A percentile compares a stretch with the other conserved stretches of the same genome.
These are phyloP conservation scores for Apiospora koreana DNA, from an alignment of 2,329 filamentous ascomycete genomes.

Conservation along the genomic window DNA sequence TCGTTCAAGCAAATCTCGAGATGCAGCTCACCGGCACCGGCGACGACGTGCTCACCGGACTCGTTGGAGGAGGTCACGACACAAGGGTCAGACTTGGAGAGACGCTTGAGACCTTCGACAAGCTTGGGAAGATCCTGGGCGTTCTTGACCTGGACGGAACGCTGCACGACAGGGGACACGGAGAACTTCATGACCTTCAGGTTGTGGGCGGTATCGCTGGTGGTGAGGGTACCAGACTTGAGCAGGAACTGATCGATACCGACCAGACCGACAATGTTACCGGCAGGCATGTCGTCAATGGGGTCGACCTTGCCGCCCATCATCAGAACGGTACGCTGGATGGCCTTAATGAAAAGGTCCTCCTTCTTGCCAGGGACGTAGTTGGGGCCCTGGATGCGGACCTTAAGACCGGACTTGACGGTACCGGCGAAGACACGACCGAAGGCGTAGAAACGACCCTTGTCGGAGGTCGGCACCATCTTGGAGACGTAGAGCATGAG, in stretches of 20 bases:
- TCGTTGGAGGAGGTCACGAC: conserved; percentile 87
- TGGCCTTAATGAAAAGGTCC: conserved; percentile 98
- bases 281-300: conserved; percentile 97
- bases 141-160: conserved; percentile 99
- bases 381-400: conserved; percentile 99
- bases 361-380: conserved; percentile 98
- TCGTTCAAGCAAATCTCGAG: conserved; percentile 99
- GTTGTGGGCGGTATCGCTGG: conserved; percentile 97
- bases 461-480: conserved; percentile 99
- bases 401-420: conserved; percentile 96
- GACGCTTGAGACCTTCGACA: conserved; percentile 99
- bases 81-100: conserved; percentile 99
- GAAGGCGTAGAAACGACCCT: conserved; percentile 99
- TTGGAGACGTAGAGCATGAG: conserved; percentile 99
- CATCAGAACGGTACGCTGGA: conserved; percentile 99
- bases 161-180: conserved; percentile 97
- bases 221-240: conserved; percentile 99
- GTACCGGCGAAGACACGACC: conserved; percentile 99
- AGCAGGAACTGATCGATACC: conserved; percentile 99
- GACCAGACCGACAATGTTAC: conserved; percentile 99
- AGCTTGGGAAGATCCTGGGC: conserved; percentile 99
- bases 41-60: conserved; percentile 98
- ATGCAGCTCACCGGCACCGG: conserved; percentile 98
- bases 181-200: conserved; percentile 99
- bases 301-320: conserved; percentile 99